A percentile compares a stretch with the other conserved stretches of the same genome.
phyloP scores from a whole-genome alignment of 495 filamentous ascomycete species.

The Aspergillus hancockii region DNA sequence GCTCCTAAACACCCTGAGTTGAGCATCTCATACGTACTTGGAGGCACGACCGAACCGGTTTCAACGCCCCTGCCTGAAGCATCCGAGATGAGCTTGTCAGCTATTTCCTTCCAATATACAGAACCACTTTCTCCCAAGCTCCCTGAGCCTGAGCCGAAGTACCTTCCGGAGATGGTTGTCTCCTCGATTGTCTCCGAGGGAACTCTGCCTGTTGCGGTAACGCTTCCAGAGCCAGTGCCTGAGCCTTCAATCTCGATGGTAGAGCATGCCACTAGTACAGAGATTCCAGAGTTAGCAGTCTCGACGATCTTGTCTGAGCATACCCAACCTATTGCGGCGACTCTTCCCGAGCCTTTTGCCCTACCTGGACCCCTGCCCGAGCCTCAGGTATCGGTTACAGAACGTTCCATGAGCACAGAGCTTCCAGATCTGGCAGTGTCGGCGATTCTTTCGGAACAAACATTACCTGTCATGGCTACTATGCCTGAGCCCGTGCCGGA shows the following conservation, averaged over 20 bases:
- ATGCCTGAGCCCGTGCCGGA: background rate
- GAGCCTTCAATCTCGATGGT: slow-evolving; percentile 19
- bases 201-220: slow-evolving; percentile 26
- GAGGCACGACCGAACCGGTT: slow-evolving; percentile 34
- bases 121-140: slow-evolving; percentile 28
- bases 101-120: slow-evolving; percentile 35
- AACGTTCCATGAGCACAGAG: slow-evolving; percentile 11
- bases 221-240: slow-evolving; percentile 11
- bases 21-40: slow-evolving; percentile 34
- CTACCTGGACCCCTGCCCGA: slow-evolving; percentile 11
- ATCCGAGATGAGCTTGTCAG: slow-evolving; percentile 28
- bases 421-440: slow-evolving; percentile 36
- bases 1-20: slow-evolving; percentile 32
- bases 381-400: background rate
- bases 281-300: slow-evolving; percentile 38
- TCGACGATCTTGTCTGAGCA: slow-evolving; percentile 50
- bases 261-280: slow-evolving; percentile 15
- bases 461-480: background rate
- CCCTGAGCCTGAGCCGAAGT: slow-evolving; percentile 23
- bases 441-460: slow-evolving; percentile 27
- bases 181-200: slow-evolving; percentile 26
- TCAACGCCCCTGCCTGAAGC: slow-evolving; percentile 21
- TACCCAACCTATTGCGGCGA: slow-evolving; percentile 49
- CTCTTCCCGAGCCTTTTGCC: slow-evolving; percentile 26
- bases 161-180: slow-evolving; percentile 26